Conservation (phyloP, 495 filamentous ascomycete species). For the Clavariopsis aquatica region DNA sequence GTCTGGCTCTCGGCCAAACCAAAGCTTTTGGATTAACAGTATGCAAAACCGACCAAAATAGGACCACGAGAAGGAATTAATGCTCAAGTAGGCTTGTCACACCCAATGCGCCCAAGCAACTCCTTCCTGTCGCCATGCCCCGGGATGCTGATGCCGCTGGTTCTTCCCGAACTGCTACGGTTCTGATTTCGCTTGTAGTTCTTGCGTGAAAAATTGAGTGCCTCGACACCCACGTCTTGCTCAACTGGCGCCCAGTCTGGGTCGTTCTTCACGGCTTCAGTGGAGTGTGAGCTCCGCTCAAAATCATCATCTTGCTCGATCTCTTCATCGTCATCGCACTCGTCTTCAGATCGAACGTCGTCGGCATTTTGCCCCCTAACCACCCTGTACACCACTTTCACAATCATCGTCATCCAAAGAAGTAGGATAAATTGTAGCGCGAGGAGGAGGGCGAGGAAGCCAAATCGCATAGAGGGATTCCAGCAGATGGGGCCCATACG, state of each 20-base stretch:
- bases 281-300: slow-evolving; percentile 13
- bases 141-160: slow-evolving; percentile 42
- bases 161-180: slow-evolving; percentile 14
- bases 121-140: slow-evolving; percentile 45
- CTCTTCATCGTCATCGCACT: slow-evolving; percentile 63
- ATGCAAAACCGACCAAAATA: not conserved
- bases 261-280: slow-evolving; percentile 36
- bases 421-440: slow-evolving; percentile 77
- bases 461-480: slow-evolving; percentile 66
- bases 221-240: slow-evolving; percentile 67
- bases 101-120: slow-evolving; percentile 44
- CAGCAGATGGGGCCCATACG: slow-evolving; percentile 74
- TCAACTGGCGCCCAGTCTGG: slow-evolving; percentile 53
- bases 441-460: slow-evolving; percentile 74
- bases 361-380: slow-evolving; percentile 77
- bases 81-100: slow-evolving; percentile 37
- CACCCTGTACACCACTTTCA: slow-evolving; percentile 74
- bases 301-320: slow-evolving; percentile 31
- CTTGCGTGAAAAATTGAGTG: slow-evolving; percentile 29
- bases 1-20: not conserved
- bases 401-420: slow-evolving; percentile 88
- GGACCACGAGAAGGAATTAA: not conserved
- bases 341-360: slow-evolving; percentile 84
- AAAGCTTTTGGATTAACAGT: not conserved
- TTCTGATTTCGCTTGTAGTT: slow-evolving; percentile 17